Base-by-base conservation (phyloP, 305 asterid species). In the Fraxinus albicans region DNA sequence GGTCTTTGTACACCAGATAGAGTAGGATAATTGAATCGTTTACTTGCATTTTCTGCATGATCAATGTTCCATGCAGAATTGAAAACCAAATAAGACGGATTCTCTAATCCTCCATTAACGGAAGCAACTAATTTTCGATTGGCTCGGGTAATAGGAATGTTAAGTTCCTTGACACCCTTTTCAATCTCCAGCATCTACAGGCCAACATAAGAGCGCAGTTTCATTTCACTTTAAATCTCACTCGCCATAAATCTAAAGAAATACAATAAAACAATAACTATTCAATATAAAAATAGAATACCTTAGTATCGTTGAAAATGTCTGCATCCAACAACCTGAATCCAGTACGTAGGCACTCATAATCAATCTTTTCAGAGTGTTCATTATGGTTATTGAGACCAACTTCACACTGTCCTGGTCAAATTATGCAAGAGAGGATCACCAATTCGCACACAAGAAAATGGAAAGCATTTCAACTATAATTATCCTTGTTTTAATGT, bases 121-220 rank as follows among this genome's bases (percentile, higher is more conserved):
- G 92, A 91, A 83, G 98, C 99, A 76, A 90, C 98, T 38, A 88
- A 79, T 85, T 90, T 89, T 55, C 97, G 82, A 76, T 91, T 92
- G 55, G 91, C 90, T 84, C 83, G 85, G 74, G 91, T 88, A 75
- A 92, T 86, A 13, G 97, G 98, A 84, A 91, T 25, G 77, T 93
- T 93, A 19, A 90, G 83, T 88, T 96, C 97, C 81, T 79, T 79
- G 12, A 95, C 96, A 36, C 93, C 95, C 85, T 91, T 91, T 69
- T 92, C 93, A 77, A 96, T 90, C 93, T 96, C 98, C 79, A 81
- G 85, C 93, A 85, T 89, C 98, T 94, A 86, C 83, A 77, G 19
- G 60, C 38, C n/a, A 84, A 83, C 44, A 78, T 50, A 69, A 70
- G 74, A 23, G 40, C 79, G 0, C 40, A 77, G 7, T 75, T 40